A percentile compares a stretch with the other conserved stretches of the same genome.
Conservation (phyloP, 2,329 filamentous ascomycete species). For the Rhynchosporium agropyri region DNA sequence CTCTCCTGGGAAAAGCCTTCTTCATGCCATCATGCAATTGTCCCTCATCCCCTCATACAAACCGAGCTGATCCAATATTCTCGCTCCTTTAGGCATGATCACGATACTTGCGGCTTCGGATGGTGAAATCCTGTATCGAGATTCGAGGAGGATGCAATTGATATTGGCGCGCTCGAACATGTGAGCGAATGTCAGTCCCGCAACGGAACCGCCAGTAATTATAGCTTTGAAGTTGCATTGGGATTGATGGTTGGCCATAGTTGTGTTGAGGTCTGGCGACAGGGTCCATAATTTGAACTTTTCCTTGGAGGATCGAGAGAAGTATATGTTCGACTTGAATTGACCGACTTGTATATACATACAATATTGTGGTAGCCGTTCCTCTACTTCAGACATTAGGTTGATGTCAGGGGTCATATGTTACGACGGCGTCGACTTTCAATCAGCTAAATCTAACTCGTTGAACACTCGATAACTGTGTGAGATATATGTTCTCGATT, state of each 20-base stretch:
- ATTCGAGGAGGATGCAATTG: constrained; percentile 36
- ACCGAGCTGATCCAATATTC: constrained; percentile 56
- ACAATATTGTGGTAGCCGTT: no score
- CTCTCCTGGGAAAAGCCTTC: constrained; percentile 18
- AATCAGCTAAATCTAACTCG: no score
- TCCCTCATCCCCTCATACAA: constrained; percentile 33
- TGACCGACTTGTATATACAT: no score
- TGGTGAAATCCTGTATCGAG: constrained; percentile 27
- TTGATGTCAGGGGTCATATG: no score
- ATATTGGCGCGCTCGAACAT: constrained; percentile 30
- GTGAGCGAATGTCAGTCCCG: constrained; percentile 35
- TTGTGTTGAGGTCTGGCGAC: not conserved
- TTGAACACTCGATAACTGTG: no score
- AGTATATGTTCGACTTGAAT: not conserved
- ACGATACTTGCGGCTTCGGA: constrained; percentile 34
- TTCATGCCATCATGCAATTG: constrained; percentile 22
- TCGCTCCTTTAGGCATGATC: constrained; percentile 46
- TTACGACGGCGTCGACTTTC: no score
- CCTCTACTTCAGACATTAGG: no score
- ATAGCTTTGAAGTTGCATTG: constrained; percentile 29
- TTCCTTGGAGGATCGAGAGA: not conserved
- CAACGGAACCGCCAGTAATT: constrained; percentile 34
- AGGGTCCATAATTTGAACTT: not conserved
- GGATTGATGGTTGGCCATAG: not conserved
- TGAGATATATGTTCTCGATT: no score